Conservation (phyloP, 2,329 filamentous ascomycete genomes). For the Calonectria crousiana region DNA sequence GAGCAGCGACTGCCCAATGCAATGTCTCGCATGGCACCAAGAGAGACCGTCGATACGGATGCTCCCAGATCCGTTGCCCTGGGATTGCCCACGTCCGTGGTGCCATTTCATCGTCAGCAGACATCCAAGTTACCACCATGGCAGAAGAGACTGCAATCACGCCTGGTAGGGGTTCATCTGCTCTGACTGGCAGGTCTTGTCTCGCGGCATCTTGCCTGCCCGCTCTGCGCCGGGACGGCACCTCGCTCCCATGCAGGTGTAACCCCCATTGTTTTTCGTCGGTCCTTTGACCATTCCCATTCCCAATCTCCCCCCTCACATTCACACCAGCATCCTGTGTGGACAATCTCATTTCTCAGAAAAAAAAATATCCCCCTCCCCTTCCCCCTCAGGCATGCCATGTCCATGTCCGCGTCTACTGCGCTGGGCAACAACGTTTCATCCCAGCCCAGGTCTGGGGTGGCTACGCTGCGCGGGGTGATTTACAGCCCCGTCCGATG, state of each 20-base stretch:
- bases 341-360: conserved; percentile 12
- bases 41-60: conserved; percentile 28
- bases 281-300: neutral
- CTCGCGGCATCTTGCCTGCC: neutral
- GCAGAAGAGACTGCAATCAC: neutral
- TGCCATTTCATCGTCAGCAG: conserved; percentile 13
- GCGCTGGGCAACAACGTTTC: conserved; percentile 18
- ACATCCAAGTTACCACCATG: conserved; percentile 13
- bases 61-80: conserved; percentile 24
- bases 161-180: neutral
- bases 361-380: too few species aligned
- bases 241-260: conserved; percentile 18
- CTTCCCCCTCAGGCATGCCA: neutral
- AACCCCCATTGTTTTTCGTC: conserved; percentile 8
- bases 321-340: neutral
- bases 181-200: neutral
- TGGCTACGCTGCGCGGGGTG: neutral
- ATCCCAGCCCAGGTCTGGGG: conserved; percentile 14
- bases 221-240: conserved; percentile 17
- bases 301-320: conserved; percentile 16
- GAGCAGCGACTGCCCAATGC: neutral
- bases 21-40: conserved; percentile 10
- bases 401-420: neutral
- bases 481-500: conserved; percentile 12
- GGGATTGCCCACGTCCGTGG: conserved; percentile 13